phyloP scores from a whole-genome alignment of 805 yeast genomes.

The Candida hispaniensis region DNA sequence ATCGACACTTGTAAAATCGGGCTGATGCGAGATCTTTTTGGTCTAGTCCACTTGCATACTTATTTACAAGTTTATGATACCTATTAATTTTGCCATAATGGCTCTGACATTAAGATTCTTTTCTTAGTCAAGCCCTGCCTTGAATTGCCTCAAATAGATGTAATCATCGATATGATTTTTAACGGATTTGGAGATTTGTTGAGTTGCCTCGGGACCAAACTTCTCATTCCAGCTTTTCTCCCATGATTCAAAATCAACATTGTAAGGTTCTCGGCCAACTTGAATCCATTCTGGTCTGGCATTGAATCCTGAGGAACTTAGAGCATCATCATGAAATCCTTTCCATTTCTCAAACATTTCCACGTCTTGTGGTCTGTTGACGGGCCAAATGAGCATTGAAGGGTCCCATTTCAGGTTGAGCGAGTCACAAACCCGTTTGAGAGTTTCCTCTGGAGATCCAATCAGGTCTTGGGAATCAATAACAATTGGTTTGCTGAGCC shows the following conservation, averaged over 20 bases:
- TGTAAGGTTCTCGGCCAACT: constrained; percentile 11
- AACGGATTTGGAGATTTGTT: constrained; percentile 19
- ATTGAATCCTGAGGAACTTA: constrained; percentile 20
- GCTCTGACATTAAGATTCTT: no score
- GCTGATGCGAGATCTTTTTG: no score
- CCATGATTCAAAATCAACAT: constrained; percentile 21
- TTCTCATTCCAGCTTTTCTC: constrained; percentile 19
- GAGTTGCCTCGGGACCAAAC: constrained; percentile 9
- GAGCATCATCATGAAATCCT: constrained; percentile 24
- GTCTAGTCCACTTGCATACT: no score
- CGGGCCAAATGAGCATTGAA: constrained; percentile 22
- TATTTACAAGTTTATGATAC: no score
- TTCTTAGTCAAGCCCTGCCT: constrained; percentile 12
- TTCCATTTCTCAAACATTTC: constrained; percentile 22
- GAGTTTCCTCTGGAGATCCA: constrained; percentile 19
- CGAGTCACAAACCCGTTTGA: constrained; percentile 19
- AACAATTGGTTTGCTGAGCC: constrained; percentile 17
- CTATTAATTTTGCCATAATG: no score
- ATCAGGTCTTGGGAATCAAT: constrained; percentile 21
- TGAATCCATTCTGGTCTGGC: constrained; percentile 10
- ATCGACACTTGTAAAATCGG: no score
- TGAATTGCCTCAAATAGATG: constrained; percentile 20
- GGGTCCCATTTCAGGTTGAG: constrained; percentile 19
- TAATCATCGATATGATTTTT: constrained; percentile 22
- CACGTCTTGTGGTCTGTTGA: constrained; percentile 17